A percentile compares a stretch with the other conserved stretches of the same genome.
phyloP scores from a whole-genome alignment of 192 early-diverging fungal genomes.

The Umbelopsis isabellina region DNA sequence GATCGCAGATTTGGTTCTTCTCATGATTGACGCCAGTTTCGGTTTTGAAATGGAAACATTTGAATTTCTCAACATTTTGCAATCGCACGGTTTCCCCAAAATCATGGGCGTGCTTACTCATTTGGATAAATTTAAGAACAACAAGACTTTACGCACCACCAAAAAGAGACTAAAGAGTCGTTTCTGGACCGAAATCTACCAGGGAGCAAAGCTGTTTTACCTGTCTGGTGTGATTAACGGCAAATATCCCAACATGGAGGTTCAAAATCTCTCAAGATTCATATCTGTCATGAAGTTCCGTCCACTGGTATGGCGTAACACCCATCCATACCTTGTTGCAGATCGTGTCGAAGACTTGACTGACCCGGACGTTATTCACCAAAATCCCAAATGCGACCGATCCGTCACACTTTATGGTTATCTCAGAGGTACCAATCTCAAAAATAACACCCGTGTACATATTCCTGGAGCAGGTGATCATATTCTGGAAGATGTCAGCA shows the following conservation, averaged over 20 bases:
- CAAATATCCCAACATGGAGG: conserved; percentile 90
- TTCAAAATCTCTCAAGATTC: conserved; percentile 93
- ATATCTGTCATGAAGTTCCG: conserved; percentile 99
- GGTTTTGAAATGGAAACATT: conserved; percentile 99
- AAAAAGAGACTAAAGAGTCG: conserved; percentile 97
- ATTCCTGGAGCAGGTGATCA: conserved; percentile 96
- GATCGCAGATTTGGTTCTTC: conserved; percentile 92
- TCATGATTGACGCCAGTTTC: conserved; percentile 96
- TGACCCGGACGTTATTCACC: conserved; percentile 81
- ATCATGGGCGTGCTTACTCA: conserved; percentile 99
- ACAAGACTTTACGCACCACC: conserved; percentile 83
- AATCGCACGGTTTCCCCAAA: conserved; percentile 96
- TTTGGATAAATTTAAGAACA: conserved; percentile 94
- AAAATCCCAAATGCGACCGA: conserved; percentile 86
- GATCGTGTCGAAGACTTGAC: conserved; percentile 98
- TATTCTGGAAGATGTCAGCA: conserved; percentile 71
- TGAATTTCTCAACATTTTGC: conserved; percentile 97
- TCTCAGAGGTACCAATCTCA: conserved; percentile 93
- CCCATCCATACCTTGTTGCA: conserved; percentile 96
- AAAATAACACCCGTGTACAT: conserved; percentile 84
- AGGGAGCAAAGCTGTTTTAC: conserved; percentile 98
- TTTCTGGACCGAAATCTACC: conserved; percentile 99
- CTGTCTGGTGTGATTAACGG: conserved; percentile 96
- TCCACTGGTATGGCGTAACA: conserved; percentile 94
- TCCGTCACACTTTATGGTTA: conserved; percentile 96